Conservation (phyloP, 805 yeast genomes). For the Nakazawaea peltata region DNA sequence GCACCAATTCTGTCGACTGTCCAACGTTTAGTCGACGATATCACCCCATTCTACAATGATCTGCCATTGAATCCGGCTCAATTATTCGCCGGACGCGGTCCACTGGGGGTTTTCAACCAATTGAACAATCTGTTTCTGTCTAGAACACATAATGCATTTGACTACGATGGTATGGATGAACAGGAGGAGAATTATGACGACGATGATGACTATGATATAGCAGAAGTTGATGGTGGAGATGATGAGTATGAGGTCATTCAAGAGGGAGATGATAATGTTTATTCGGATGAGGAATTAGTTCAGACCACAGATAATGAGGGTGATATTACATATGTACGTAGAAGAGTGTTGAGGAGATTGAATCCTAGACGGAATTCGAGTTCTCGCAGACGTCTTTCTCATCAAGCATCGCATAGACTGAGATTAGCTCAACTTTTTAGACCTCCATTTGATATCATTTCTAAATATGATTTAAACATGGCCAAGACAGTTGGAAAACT, state of each 20-base stretch:
- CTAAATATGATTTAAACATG: constrained; percentile 55
- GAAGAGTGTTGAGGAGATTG: constrained; percentile 17
- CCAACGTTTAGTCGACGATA: constrained; percentile 61
- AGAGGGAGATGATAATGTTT: constrained; percentile 18
- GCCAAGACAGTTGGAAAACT: constrained; percentile 65
- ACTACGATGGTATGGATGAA: too few relatives aligned
- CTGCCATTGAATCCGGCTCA: constrained; percentile 15
- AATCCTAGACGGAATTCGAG: constrained; percentile 17
- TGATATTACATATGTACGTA: constrained; percentile 19
- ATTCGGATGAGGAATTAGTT: constrained; percentile 26
- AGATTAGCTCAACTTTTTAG: constrained; percentile 77
- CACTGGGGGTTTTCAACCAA: constrained; percentile 55
- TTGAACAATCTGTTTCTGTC: too few relatives aligned
- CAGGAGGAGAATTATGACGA: constrained; percentile 3
- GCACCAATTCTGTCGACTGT: constrained; percentile 72
- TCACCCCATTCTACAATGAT: constrained; percentile 11
- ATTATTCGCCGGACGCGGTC: constrained; percentile 41
- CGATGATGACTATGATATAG: constrained; percentile 9
- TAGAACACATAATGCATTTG: too few relatives aligned
- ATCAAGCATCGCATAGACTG: constrained; percentile 39
- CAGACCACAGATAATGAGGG: constrained; percentile 12
- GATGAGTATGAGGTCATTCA: constrained; percentile 25
- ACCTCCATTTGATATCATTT: constrained; percentile 90
- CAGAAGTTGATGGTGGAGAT: constrained; percentile 29
- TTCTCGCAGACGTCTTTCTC: constrained; percentile 24